Base-by-base conservation (phyloP, 2,329 filamentous ascomycete genomes). In the Ramularia endophylla region DNA sequence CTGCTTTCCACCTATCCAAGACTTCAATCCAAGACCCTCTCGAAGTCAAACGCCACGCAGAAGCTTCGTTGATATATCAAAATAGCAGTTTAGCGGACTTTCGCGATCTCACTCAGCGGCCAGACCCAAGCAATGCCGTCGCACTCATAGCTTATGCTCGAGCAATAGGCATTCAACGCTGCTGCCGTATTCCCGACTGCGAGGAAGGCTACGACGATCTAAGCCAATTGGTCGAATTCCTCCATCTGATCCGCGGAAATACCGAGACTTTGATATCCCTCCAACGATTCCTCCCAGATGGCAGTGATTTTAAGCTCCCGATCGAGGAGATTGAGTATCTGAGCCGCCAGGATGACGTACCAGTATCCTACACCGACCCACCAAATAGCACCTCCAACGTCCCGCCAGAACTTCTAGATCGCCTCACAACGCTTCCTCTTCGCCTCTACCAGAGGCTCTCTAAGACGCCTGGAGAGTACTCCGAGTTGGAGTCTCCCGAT, bases 131-230 rank as follows among this genome's bases (percentile, higher is more conserved):
- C 8, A 47, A 44, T 17, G 38, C 38, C 9, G 27, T 44, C 8
- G 45, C 45, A n/a, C 31, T 47, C 25, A 41, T 44, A 7, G 45
- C 45, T 7, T 47, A 44, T 27, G 36, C 45, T 2, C 33, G 41
- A 11, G 29, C 44, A 9, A 27, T 38, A 12, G 30, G 34, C 9
- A 43, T 40, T 12, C 44, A 47, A 19, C 41, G 38, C 28, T 47
- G 36, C 30, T 40, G 41, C 8, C 34, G 32, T 8, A 22, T 35
- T 8, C 27, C 33, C 7, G 30, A 41, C 18, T 22, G 31, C 16
- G 40, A 37, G 1, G 35, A 44, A 22, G 31, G 9, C n/a, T 32
- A 31, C 18, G 36, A 34, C 31, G n/a, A 33, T 17, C 34, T 34
- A 13, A 40, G 22, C 3, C 22, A 27, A 13, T 28, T 39, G 11